Evolutionary conservation across 106 monocot genomes (phyloP), one percentile per base, ranked within the genome.

Genomic region (Cymbidium sinense): DNA sequence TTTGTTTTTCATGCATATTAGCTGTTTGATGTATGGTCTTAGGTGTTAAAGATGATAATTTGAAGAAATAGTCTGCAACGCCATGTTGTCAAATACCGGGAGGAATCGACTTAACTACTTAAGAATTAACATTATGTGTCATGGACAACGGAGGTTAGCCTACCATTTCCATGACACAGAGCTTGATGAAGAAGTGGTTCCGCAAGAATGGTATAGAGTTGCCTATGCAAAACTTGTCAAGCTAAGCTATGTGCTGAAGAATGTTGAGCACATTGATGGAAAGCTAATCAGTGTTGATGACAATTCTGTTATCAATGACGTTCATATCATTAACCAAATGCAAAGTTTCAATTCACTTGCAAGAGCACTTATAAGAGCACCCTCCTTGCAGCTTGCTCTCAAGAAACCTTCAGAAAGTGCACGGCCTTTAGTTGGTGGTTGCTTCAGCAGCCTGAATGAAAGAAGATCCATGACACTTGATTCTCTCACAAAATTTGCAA

Each of bases 401-500:
- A 75, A 75, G 28, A 64, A 79, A 34, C 13, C 5, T 1, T 58
- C 25, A 30, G 9, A 64, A 62, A 18, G 20, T 55, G 31, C 34
- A 25, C 21, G 27, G 28, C 50, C n/a, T 19, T 20, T 12, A 25
- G 54, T 77, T 51, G 28, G 4, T 15, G 8, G 18, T 79, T 81
- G 72, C 28, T 85, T 82, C 70, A 27, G 61, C 36, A 76, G 78
- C 23, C 30, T 74, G 29, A 77, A 72, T 13, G 81, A 82, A 73
- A 76, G 74, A 17, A 58, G 33, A 3, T 31, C 87, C 20, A 28
- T 88, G 44, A 85, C 70, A 12, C 69, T 96, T 34, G 79, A 85
- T 55, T 92, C 93, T 30, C 89, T 96, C 34, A 96, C 91, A 35
- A 88, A 77, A 78, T 93, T 7, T 90, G 94, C 76, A 81, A 98